Evolutionary conservation across 2,329 filamentous ascomycete species (phyloP).

Genomic region (Huntiella savannae): DNA sequence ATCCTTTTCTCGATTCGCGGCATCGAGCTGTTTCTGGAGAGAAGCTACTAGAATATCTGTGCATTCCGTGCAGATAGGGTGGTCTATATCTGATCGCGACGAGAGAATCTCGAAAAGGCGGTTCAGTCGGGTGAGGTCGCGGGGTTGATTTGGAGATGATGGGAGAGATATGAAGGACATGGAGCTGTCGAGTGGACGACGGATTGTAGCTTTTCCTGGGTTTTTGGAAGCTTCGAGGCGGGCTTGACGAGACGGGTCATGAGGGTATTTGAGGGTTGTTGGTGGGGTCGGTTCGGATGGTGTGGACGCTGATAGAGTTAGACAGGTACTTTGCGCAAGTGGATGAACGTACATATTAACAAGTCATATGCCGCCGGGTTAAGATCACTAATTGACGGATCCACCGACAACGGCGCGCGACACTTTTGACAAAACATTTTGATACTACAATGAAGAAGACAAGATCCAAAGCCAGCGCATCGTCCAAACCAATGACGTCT

Average conservation of each 20-base stretch:
- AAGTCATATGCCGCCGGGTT: conserved; percentile 93
- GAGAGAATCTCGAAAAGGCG: conserved; percentile 85
- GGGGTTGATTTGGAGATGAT: not conserved
- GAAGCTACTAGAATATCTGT: conserved; percentile 77
- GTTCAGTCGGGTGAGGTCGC: conserved; percentile 44
- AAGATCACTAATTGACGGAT: conserved; percentile 71
- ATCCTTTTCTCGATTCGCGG: conserved; percentile 63
- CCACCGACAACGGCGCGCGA: conserved; percentile 66
- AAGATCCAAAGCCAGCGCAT: not conserved
- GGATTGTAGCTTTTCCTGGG: conserved; percentile 52
- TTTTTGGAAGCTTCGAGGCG: conserved; percentile 60
- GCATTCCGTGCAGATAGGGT: conserved; percentile 86
- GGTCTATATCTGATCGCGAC: conserved; percentile 83
- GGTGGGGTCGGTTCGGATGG: conserved; percentile 32
- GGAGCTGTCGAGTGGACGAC: conserved; percentile 43
- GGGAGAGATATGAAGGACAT: conserved; percentile 69
- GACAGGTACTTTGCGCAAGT: not conserved
- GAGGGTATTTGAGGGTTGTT: conserved; percentile 30
- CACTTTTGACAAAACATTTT: conserved; percentile 90
- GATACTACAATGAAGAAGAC: not conserved
- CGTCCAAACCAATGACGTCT: not conserved
- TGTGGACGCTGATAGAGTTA: conserved; percentile 26
- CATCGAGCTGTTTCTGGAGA: conserved; percentile 60
- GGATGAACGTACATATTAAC: conserved; percentile 40
- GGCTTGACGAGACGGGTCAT: conserved; percentile 49